Conservation (phyloP, 495 filamentous ascomycete genomes). For the Cercophora scortea region DNA sequence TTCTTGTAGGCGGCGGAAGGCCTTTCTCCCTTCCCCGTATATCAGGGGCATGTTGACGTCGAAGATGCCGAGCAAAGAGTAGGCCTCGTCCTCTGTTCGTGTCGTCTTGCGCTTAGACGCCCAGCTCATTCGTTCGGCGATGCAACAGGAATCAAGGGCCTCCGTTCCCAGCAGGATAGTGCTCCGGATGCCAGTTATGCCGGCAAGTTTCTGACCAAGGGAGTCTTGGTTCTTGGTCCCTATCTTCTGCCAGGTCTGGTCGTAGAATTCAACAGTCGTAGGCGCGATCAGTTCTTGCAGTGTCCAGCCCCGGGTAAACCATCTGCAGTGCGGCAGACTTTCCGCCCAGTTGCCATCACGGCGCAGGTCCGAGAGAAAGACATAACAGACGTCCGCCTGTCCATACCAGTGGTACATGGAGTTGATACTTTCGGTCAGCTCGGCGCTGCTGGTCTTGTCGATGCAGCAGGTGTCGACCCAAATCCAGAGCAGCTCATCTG, state of each 20-base stretch:
- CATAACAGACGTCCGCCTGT: constrained; percentile 20
- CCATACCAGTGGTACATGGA: constrained; percentile 39
- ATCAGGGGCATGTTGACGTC: constrained; percentile 15
- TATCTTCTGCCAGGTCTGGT: constrained; percentile 17
- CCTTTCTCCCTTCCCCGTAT: constrained; percentile 20
- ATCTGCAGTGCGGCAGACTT: constrained; percentile 8
- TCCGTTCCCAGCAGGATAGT: neutral
- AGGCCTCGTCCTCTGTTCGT: constrained; percentile 7
- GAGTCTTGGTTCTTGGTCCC: constrained; percentile 4
- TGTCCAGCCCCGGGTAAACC: constrained; percentile 34
- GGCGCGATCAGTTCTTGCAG: constrained; percentile 36
- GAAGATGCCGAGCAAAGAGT: constrained; percentile 12
- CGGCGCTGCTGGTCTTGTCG: too few relatives aligned
- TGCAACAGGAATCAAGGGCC: neutral
- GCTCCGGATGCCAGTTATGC: constrained; percentile 2
- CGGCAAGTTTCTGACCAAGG: neutral
- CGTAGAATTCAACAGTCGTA: constrained; percentile 19
- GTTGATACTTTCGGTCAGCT: constrained; percentile 38
- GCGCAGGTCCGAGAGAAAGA: constrained; percentile 12
- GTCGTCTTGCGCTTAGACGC: constrained; percentile 3
- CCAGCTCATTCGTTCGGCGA: constrained; percentile 9
- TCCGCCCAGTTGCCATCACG: neutral
- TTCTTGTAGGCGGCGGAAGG: constrained; percentile 19
- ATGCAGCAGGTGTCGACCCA: too few relatives aligned
- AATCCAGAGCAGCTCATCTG: constrained; percentile 15